Base-by-base conservation (phyloP, 306 rosid genomes). In the Lablab purpureus region DNA sequence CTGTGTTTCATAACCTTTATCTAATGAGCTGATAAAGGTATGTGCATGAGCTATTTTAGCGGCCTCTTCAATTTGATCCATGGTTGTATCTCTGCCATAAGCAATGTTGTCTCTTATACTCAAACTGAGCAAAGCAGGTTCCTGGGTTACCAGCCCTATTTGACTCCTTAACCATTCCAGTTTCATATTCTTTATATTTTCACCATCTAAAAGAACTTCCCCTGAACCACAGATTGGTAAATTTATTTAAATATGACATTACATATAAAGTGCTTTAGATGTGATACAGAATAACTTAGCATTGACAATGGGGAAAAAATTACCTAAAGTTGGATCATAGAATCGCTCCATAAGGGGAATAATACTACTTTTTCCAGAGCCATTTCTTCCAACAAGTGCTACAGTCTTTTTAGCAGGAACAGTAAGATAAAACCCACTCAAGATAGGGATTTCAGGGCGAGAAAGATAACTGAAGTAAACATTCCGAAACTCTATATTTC, bases 301-400 rank as follows among this genome's bases (percentile, higher is more conserved):
- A 84, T 40, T 17, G 8, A 41, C 67, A 60, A 49, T 23, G 25
- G 54, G 74, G 36, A 81, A 66, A 74, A 52, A 50, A 47, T 54
- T 83, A 96, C 99, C 99, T 88, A 96, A 86, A 70, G 99, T 96
- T 74, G 99, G 99, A 85, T 96, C 98, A 82, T 96, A 96, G 85
- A 96, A 96, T 81, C 98, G 89, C 89, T 96, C 99, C 99, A 96
- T 96, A 51, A 96, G 98, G 73, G 99, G 99, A 83, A 96, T 93
- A 80, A 96, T 96, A 84, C 99, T 96, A 81, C 99, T 96, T 81
- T 96, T 96, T 71, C 99, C 99, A 73, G 99, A 96, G 68, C 99
- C 99, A 88, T 93, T 96, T 85, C 97, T 90, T 79, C 99, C 99
- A 46, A 96, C 99, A 70, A 96, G 99, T 71, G 99, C 99, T 84